Evolutionary conservation across 2,329 filamentous ascomycete species (phyloP).

Genomic region (Talaromyces albobiverticillius): DNA sequence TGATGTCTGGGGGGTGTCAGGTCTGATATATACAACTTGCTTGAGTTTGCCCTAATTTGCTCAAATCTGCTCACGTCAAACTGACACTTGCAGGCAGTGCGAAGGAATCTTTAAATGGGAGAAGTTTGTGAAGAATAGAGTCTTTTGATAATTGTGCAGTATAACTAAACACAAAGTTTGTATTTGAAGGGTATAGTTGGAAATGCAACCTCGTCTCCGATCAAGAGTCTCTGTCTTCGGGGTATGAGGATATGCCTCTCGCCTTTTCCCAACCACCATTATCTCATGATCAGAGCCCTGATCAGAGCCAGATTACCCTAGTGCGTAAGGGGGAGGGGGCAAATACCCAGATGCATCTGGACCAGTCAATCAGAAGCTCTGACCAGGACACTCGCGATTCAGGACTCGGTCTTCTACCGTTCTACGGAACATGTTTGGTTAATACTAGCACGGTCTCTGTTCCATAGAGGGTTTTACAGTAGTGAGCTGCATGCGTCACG

Average conservation of each 20-base stretch:
- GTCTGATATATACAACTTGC: neutral
- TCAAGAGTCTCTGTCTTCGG: neutral
- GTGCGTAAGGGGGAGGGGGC: neutral
- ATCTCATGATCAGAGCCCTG: neutral
- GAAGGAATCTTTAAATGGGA: neutral
- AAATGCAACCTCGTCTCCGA: neutral
- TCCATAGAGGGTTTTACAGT: neutral
- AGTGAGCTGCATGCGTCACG: neutral
- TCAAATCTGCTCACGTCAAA: neutral
- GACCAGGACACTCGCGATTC: neutral
- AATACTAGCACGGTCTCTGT: neutral
- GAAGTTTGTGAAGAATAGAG: neutral
- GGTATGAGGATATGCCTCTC: neutral
- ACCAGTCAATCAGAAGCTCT: neutral
- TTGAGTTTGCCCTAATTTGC: constrained; percentile 8
- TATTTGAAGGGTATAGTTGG: neutral
- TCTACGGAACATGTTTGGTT: neutral
- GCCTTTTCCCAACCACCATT: neutral
- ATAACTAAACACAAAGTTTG: neutral
- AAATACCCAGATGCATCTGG: neutral
- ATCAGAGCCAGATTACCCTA: neutral
- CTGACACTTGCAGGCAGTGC: too few species aligned
- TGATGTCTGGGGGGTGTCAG: neutral
- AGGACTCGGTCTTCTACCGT: neutral
- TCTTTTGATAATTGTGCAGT: too few species aligned